A percentile compares a stretch with the other conserved stretches of the same genome.
Conservation (phyloP, 23 red algal species). For the Pyropia haitanensis region DNA sequence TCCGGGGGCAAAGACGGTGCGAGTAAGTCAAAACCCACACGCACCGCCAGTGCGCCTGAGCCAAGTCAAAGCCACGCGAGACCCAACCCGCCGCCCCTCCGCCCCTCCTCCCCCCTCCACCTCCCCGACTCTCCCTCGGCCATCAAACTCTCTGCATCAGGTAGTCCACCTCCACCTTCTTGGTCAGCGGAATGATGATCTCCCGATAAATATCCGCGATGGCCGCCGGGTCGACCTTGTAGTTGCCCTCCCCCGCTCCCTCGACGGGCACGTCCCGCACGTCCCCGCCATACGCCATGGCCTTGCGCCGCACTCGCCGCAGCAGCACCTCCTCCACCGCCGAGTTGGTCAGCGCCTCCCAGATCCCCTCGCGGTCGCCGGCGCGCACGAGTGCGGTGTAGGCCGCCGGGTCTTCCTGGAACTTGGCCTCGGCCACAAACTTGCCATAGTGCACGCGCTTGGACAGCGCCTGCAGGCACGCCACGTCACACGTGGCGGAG, state of each 20-base stretch:
- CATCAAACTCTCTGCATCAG: slow-evolving; percentile 36
- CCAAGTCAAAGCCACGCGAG: no score
- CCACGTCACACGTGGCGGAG: slow-evolving; percentile 70
- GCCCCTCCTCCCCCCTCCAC: no score
- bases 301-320: slow-evolving; percentile 80
- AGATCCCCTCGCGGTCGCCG: slow-evolving; percentile 52
- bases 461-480: slow-evolving; percentile 88
- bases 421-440: slow-evolving; percentile 98
- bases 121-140: no score
- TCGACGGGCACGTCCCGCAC: slow-evolving; percentile 20
- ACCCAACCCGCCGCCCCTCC: no score
- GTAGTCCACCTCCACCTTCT: slow-evolving; percentile 93
- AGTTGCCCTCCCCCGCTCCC: slow-evolving; percentile 1
- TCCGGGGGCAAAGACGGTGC: no score
- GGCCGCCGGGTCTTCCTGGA: slow-evolving; percentile 37
- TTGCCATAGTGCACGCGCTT: slow-evolving; percentile 99
- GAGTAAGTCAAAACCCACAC: no score
- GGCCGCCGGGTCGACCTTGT: slow-evolving; percentile 57
- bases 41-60: no score
- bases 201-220: slow-evolving; percentile 80
- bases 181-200: slow-evolving; percentile 96
- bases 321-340: slow-evolving; percentile 69
- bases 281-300: slow-evolving; percentile 69
- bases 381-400: slow-evolving; percentile 52
- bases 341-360: slow-evolving; percentile 56